Conservation (phyloP, 129 eudicot species). For the Heracleum sosnowskyi region DNA sequence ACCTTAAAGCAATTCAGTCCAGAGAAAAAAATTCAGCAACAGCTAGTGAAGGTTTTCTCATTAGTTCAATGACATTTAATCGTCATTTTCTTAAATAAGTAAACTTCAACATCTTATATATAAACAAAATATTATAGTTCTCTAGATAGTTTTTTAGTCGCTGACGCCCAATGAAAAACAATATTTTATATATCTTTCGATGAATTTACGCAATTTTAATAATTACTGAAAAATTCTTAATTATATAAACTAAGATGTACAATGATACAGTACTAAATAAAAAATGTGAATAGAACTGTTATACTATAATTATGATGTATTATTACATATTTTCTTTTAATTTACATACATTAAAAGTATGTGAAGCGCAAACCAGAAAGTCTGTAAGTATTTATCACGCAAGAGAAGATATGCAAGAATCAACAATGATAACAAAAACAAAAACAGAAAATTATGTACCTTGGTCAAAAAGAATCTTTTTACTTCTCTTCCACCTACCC, state of each 20-base stretch:
- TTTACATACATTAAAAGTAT: neutral
- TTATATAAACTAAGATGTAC: neutral
- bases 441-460: slow-evolving; percentile 26
- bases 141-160: neutral
- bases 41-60: neutral
- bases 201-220: neutral
- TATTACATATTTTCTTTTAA: neutral
- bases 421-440: neutral
- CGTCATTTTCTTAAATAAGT: neutral
- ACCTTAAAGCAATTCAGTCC: neutral
- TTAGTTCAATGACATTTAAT: neutral
- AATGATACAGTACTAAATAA: neutral
- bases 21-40: neutral
- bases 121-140: too few relatives aligned
- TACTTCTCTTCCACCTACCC: slow-evolving; percentile 43
- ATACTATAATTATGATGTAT: neutral
- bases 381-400: neutral
- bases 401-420: neutral
- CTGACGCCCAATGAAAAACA: neutral
- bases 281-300: neutral
- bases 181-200: neutral
- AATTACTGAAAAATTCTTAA: neutral
- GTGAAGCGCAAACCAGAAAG: neutral
- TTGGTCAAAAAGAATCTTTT: slow-evolving; percentile 31
- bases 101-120: too few relatives aligned